A percentile compares a stretch with the other conserved stretches of the same genome.
Conservation (phyloP, 129 eudicot species). For the Calendula officinalis region DNA sequence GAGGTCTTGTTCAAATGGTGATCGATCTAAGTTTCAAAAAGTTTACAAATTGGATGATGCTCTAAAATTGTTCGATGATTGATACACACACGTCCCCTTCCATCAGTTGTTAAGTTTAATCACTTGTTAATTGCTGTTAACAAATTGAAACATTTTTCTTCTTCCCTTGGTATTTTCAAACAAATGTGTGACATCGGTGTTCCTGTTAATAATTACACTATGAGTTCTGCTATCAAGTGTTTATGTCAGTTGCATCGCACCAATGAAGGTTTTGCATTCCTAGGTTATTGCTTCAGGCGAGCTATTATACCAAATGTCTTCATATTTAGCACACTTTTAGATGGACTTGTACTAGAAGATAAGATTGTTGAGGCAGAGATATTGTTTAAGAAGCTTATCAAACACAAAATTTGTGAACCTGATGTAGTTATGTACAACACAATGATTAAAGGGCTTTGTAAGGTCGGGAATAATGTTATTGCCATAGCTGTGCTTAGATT, state of each 20-base stretch:
- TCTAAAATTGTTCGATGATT: constrained; percentile 1
- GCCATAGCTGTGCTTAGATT: constrained; percentile 12
- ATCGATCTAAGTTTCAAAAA: background rate
- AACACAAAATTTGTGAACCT: constrained; percentile 11
- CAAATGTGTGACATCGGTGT: background rate
- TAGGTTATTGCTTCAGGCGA: background rate
- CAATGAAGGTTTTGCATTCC: background rate
- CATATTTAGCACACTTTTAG: background rate
- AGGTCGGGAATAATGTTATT: background rate
- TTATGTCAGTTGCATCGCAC: background rate
- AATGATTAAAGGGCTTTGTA: constrained; percentile 26
- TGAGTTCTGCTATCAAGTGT: constrained; percentile 19
- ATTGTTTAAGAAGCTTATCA: constrained; percentile 16
- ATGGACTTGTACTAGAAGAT: constrained; percentile 3
- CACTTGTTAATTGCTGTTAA: background rate
- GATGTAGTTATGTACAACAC: background rate
- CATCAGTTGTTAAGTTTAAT: background rate
- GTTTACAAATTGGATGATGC: constrained; percentile 15
- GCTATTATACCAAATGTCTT: background rate
- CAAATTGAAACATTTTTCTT: constrained; percentile 3
- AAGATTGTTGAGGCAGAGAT: constrained; percentile 8
- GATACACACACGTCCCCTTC: background rate
- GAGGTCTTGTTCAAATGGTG: background rate
- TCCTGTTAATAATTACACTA: background rate
- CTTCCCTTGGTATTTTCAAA: background rate